These are phyloP conservation scores for Exophiala spinifera DNA, from an alignment of 2,329 filamentous ascomycete species.

Conservation along the genomic window DNA sequence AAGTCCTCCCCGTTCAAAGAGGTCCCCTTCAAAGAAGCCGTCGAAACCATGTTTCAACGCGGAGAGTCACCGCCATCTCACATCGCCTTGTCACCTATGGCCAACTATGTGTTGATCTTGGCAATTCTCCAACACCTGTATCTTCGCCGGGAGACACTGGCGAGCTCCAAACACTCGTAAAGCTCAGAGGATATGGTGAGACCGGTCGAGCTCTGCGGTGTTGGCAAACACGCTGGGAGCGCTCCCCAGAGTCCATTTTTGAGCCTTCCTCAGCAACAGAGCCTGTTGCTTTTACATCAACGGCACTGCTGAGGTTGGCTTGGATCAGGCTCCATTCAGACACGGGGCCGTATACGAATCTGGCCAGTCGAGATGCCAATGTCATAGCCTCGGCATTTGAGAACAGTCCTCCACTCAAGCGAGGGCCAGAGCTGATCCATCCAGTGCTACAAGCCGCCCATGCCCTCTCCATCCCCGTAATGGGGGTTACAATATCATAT, in stretches of 20 bases:
- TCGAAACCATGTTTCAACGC: background rate
- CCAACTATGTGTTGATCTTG: slow-evolving; percentile 3
- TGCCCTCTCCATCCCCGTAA: slow-evolving; percentile 57
- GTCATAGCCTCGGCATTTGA: slow-evolving; percentile 61
- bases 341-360: slow-evolving; percentile 58
- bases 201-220: slow-evolving; percentile 1
- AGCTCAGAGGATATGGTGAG: background rate
- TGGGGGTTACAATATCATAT: too few species aligned
- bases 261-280: slow-evolving; percentile 3
- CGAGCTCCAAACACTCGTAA: background rate
- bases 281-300: slow-evolving; percentile 4
- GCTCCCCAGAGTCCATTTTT: background rate
- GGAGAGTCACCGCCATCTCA: background rate
- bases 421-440: slow-evolving; percentile 59
- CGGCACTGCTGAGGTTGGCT: background rate
- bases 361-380: slow-evolving; percentile 63
- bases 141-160: slow-evolving; percentile 1
- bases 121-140: slow-evolving; percentile 2
- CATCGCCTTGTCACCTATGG: background rate
- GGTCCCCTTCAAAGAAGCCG: slow-evolving; percentile 2
- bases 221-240: slow-evolving; percentile 5
- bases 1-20: background rate
- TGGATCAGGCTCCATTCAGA: slow-evolving; percentile 33
- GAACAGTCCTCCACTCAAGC: slow-evolving; percentile 56
- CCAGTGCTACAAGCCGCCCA: slow-evolving; percentile 67